These are phyloP conservation scores for Hura crepitans DNA, from an alignment of 441 rosid species.

Conservation along the genomic window DNA sequence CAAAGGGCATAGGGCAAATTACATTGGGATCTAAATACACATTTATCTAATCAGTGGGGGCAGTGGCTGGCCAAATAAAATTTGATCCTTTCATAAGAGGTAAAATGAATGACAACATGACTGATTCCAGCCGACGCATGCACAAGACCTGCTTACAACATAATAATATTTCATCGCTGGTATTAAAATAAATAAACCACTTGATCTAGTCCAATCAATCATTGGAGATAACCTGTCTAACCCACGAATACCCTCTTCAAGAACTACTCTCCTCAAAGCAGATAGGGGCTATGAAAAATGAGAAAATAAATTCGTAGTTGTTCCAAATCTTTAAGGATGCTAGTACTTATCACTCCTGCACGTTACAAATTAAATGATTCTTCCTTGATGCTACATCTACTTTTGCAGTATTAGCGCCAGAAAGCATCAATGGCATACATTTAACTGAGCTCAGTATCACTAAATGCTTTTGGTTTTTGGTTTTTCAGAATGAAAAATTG, in stretches of 20 bases:
- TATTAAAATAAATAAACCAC: not conserved
- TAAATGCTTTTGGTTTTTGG: too few relatives aligned
- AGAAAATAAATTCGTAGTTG: slow-evolving; percentile 5
- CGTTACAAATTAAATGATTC: not conserved
- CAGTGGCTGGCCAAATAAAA: slow-evolving; percentile 59
- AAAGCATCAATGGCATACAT: not conserved
- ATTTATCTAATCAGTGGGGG: too few relatives aligned
- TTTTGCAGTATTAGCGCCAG: not conserved
- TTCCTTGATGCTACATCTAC: not conserved
- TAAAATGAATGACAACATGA: slow-evolving; percentile 94
- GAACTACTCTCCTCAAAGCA: slow-evolving; percentile 76
- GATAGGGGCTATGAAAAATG: too few relatives aligned
- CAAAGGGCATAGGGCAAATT: too few relatives aligned
- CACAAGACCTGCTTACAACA: slow-evolving; percentile 55
- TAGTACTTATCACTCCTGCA: not conserved
- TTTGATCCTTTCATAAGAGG: slow-evolving; percentile 82
- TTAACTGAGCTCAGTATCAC: not conserved
- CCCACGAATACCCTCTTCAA: slow-evolving; percentile 85
- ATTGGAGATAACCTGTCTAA: slow-evolving; percentile 58
- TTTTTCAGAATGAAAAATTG: too few relatives aligned
- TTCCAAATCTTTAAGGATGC: slow-evolving; percentile 10
- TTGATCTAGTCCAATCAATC: not conserved
- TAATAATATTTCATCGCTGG: slow-evolving; percentile 16
- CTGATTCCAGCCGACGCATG: slow-evolving; percentile 85
- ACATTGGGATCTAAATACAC: too few relatives aligned